Evolutionary conservation across 106 monocot genomes (phyloP), one percentile per base, ranked within the genome.

Genomic region (Dendrobium catenatum): DNA sequence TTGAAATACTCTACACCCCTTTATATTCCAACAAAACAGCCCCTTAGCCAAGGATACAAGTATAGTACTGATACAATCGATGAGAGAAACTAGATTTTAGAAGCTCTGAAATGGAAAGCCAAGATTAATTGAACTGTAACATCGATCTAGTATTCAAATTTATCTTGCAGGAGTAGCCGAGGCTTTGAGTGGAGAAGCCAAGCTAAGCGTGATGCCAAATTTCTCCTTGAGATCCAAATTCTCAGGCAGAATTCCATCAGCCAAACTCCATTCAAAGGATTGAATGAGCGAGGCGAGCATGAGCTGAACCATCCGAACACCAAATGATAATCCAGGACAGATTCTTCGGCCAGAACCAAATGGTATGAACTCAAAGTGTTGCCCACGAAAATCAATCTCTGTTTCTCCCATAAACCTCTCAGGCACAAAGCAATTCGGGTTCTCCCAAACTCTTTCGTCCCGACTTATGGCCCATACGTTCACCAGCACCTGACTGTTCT

Each of bases 391-490:
- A 54, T 73, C 80, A 16, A 80, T 24, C 1, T 80, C 54, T 10
- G 3, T 33, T 33, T 9, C 31, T 1, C 51, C 70, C 11, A 72
- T 0, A n/a, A 80, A 80, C 72, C 80, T 80, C 72, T 80, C 80
- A 20, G 80, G 80, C 55, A 10, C 6, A 29, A 80, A 80, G 29
- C 8, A 6, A 26, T 72, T 72, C 8, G 80, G 54, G 17, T 73
- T 72, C 51, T 72, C 20, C 80, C 80, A 80, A 18, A 54, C 29
- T 16, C 33, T 17, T 0, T 27, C 72, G 20, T 80, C 72, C 9
- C 80, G 31, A 2, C 80, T 54, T 17, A 80, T 80, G n/a, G 80
- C 80, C 80, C 80, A 80, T 11, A 73, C 72, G 48, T 80, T 80
- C 33, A 80, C 54, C 13, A 80, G 5, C 18, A 80, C 80, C 54